Evolutionary conservation across 768 basidiomycete genomes (phyloP), one percentile per base, ranked within the genome.

Genomic region (Ramaria sp.): DNA sequence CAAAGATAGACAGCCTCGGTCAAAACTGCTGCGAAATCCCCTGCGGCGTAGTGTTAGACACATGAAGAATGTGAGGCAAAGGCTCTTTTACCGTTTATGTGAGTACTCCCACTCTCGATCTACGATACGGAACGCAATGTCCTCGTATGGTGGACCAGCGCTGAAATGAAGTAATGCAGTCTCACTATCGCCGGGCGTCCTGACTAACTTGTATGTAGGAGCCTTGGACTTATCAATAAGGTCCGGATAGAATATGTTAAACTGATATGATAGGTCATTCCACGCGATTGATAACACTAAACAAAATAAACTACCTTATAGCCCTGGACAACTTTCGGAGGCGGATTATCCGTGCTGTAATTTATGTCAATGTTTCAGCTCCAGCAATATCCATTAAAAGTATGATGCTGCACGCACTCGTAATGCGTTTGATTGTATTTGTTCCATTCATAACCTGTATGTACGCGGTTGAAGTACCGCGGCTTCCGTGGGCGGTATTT

Each of bases 391-490:
- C 24, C 11, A 11, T 48, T 50, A 50, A 57, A 38, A 57, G 41
- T 12, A 20, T 22, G 0, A 31, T 42, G 17, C 13, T 45, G 56
- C 20, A 78, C 89, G 61, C 74, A 95, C 91, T 97, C 96, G 70
- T 98, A 99, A 72, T 98, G 96, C 3, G 96, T 98, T 69, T 98
- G 95, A 69, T 98, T 98, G 71, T 98, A 99, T 75, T 97, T 98
- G 76, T 95, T 98, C 96, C 96, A 99, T 69, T 99, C 96, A 67
- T 95, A 99, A 27, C 96, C 96, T 31, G 96, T 99, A 66, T 98
- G 93, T 24, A 98, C 96, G 58, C 96, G 85, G 67, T 99, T 99
- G 75, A 98, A 97, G 75, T 97, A 99, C 60, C 94, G 78, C 46
- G 96, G 96, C 69, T 98, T 99, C 37, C 96, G 79, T 31, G 96